A percentile compares a stretch with the other conserved stretches of the same genome.
These are phyloP conservation scores for Boletus reticuloceps DNA, from an alignment of 768 basidiomycete genomes.

Conservation along the genomic window DNA sequence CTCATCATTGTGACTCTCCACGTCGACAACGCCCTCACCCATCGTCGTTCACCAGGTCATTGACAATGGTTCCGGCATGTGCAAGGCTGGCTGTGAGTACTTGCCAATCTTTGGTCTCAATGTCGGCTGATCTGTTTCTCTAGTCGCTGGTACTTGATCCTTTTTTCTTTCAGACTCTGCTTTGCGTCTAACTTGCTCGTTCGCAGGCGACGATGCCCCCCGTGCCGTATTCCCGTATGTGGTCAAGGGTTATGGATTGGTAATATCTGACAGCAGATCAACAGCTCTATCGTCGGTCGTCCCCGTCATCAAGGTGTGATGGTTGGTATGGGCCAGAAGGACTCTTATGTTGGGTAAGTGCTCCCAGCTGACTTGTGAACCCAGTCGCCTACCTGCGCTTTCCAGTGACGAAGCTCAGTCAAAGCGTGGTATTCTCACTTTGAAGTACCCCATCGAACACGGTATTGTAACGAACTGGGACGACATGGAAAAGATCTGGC, in stretches of 20 bases:
- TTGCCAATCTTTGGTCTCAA: conserved; percentile 5
- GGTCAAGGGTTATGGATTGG: conserved; percentile 5
- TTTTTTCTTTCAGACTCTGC: neutral
- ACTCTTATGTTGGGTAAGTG: conserved; percentile 87
- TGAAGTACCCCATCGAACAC: conserved; percentile 94
- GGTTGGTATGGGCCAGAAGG: conserved; percentile 97
- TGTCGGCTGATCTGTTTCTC: conserved; percentile 22
- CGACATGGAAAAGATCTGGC: conserved; percentile 99
- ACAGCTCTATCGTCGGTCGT: conserved; percentile 88
- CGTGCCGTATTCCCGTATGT: conserved; percentile 94
- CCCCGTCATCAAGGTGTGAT: conserved; percentile 94
- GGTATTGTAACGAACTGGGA: conserved; percentile 99
- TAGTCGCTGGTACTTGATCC: conserved; percentile 59
- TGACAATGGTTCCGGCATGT: conserved; percentile 98
- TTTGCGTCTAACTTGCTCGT: conserved; percentile 7
- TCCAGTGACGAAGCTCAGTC: conserved; percentile 86
- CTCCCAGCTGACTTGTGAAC: conserved; percentile 2
- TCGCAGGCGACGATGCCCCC: conserved; percentile 80
- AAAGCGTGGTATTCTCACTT: conserved; percentile 90
- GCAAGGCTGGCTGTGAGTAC: conserved; percentile 96
- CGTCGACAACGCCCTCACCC: neutral
- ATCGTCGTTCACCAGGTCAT: conserved; percentile 55
- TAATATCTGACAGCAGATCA: conserved; percentile 11
- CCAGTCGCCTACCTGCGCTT: conserved; percentile 10
- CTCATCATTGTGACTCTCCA: neutral